Base-by-base conservation (phyloP, 2,329 filamentous ascomycete genomes). In the Fusarium sp. region DNA sequence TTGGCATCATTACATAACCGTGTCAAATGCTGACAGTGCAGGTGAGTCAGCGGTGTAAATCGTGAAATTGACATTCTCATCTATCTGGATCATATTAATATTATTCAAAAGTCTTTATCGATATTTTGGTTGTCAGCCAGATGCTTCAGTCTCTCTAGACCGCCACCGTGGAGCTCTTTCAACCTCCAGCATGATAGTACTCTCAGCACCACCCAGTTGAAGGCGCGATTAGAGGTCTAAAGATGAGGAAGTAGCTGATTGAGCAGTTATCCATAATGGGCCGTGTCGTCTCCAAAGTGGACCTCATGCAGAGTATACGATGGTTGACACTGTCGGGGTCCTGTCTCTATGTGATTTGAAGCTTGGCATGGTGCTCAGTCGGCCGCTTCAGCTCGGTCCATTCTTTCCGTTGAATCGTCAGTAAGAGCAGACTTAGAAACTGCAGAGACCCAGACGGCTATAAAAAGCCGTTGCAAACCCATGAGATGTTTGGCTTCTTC, bases 261-360 rank as follows among this genome's bases (percentile, higher is more conserved):
- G 1, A 32, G 10, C 0, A 9, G 2, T 32, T 18, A 5, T n/a
- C 10, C 5, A 18, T 32, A 18, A 12, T 6, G 10, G 10, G 10
- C 3, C 0, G 2, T 18, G 10, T 12, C 7, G 1, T 32, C 46
- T 12, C 3, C 5, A 2, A 4, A 49, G 21, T 6, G 28, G 46
- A 18, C 4, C 15, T 23, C 3, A 13, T 23, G 46, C 28, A 50
- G 10, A 3, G 8, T 9, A 18, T n/a, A 16, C 21, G 19, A 9
- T 49, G 7, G 5, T 12, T 4, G 32, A 8, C 15, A 50, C 2
- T 21, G 9, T 32, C 21, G 28, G 15, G 10, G 30, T 13, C 10
- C 16, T 9, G 15, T 16, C 2, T 49, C 1, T 6, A 6, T n/a
- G 9, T 16, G 10, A 4, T 11, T 12, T 32, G 21, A 32, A 32